Evolutionary conservation across 2,329 filamentous ascomycete genomes (phyloP).

Genomic region (Aureobasidium sp.): DNA sequence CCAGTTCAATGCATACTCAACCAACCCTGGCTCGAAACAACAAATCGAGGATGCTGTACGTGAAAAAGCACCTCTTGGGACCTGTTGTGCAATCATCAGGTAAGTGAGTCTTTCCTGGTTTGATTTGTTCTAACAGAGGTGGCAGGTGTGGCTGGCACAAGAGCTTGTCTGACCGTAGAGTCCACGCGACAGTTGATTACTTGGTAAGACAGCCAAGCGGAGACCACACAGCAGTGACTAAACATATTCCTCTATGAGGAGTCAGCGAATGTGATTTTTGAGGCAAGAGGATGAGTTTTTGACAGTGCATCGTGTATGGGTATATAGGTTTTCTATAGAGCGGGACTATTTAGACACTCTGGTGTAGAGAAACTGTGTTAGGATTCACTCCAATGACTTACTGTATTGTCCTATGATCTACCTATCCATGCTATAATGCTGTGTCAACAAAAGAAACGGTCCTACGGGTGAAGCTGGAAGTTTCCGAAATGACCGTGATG

Average conservation of each 20-base stretch:
- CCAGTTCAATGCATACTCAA: neutral
- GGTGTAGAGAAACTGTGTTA: too few species aligned
- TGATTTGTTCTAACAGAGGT: neutral
- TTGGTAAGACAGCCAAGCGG: neutral
- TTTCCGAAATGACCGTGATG: too few species aligned
- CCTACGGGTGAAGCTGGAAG: too few species aligned
- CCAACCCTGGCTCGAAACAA: neutral
- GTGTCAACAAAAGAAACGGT: too few species aligned
- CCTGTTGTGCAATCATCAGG: neutral
- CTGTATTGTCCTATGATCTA: too few species aligned
- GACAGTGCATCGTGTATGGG: too few species aligned
- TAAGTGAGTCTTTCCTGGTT: neutral
- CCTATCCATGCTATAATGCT: too few species aligned
- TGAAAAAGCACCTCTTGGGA: neutral
- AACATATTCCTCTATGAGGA: neutral
- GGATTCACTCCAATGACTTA: too few species aligned
- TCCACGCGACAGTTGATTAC: neutral
- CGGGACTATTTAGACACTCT: too few species aligned
- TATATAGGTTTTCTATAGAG: too few species aligned
- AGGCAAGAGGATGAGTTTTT: too few species aligned
- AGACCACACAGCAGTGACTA: neutral
- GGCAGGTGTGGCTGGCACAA: neutral
- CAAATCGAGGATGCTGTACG: neutral
- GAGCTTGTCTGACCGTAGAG: neutral
- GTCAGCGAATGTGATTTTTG: neutral